Evolutionary conservation across 306 rosid genomes (phyloP).

Genomic region (Hippophae rhamnoides): DNA sequence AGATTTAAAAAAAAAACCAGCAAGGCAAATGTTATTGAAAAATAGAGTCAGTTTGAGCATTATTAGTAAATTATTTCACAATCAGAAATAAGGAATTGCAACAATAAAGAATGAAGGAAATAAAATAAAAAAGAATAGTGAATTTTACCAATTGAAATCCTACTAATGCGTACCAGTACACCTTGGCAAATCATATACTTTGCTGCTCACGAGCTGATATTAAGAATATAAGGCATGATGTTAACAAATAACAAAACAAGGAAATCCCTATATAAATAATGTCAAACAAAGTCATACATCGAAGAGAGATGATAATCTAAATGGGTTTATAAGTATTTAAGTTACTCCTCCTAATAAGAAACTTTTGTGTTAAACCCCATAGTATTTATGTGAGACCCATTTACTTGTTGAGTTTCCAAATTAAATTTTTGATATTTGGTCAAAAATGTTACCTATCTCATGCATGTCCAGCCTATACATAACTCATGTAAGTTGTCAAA

Average conservation of each 20-base stretch:
- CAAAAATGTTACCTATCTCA: too few species aligned
- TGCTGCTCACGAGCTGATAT: conserved; percentile 50
- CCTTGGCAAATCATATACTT: conserved; percentile 59
- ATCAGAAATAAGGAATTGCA: background rate
- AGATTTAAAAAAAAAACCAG: background rate
- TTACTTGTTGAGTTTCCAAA: too few species aligned
- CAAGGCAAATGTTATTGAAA: background rate
- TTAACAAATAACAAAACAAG: conserved; percentile 14
- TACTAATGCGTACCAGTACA: conserved; percentile 58
- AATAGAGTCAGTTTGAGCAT: background rate
- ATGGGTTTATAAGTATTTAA: too few species aligned
- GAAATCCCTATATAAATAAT: background rate
- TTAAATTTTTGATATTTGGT: too few species aligned
- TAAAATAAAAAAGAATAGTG: background rate
- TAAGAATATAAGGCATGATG: conserved; percentile 10
- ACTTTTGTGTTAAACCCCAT: too few species aligned
- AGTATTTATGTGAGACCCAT: too few species aligned
- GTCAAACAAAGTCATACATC: background rate
- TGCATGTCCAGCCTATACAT: too few species aligned
- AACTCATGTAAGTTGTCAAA: too few species aligned
- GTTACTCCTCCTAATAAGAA: too few species aligned
- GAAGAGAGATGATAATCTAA: too few species aligned
- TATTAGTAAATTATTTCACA: background rate
- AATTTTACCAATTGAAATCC: conserved; percentile 79
- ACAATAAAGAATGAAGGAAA: too few species aligned